Conservation (phyloP, 768 basidiomycete species). For the Leucocoprinus leucothites region DNA sequence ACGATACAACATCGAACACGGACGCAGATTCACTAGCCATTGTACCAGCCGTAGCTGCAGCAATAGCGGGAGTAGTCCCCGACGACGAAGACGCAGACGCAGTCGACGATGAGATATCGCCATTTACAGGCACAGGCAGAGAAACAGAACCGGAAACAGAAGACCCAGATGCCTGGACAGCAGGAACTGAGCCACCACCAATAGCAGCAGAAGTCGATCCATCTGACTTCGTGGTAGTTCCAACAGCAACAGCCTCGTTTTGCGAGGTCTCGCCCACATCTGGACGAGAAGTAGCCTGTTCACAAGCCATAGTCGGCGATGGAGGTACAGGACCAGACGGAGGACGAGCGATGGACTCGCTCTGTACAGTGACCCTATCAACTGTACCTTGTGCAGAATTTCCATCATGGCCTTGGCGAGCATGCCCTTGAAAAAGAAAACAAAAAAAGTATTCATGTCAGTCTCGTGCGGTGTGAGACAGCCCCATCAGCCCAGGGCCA, state of each 20-base stretch:
- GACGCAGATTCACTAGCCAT: slow-evolving; percentile 41
- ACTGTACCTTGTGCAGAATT: slow-evolving; percentile 23
- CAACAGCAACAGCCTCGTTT: slow-evolving; percentile 22
- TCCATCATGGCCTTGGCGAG: slow-evolving; percentile 28
- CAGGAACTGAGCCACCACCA: background rate
- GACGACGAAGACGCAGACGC: slow-evolving; percentile 5
- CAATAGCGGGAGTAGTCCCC: background rate
- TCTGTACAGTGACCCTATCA: slow-evolving; percentile 18
- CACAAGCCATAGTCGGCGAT: background rate
- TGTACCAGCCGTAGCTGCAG: slow-evolving; percentile 10
- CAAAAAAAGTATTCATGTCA: slow-evolving; percentile 42
- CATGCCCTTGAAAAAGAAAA: slow-evolving; percentile 44
- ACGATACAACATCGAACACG: slow-evolving; percentile 43
- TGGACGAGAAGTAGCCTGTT: slow-evolving; percentile 16
- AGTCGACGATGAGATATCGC: background rate
- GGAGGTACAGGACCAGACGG: slow-evolving; percentile 8
- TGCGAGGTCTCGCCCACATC: slow-evolving; percentile 18
- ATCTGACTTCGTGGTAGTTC: slow-evolving; percentile 9
- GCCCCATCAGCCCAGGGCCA: slow-evolving; percentile 25
- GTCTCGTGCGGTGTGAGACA: slow-evolving; percentile 51
- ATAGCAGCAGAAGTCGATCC: slow-evolving; percentile 3
- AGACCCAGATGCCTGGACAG: background rate
- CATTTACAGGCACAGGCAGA: background rate
- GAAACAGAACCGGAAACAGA: slow-evolving; percentile 2
- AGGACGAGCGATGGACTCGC: slow-evolving; percentile 3